These are phyloP conservation scores for Acidomyces sp. DNA, from an alignment of 495 filamentous ascomycete genomes.

Conservation along the genomic window DNA sequence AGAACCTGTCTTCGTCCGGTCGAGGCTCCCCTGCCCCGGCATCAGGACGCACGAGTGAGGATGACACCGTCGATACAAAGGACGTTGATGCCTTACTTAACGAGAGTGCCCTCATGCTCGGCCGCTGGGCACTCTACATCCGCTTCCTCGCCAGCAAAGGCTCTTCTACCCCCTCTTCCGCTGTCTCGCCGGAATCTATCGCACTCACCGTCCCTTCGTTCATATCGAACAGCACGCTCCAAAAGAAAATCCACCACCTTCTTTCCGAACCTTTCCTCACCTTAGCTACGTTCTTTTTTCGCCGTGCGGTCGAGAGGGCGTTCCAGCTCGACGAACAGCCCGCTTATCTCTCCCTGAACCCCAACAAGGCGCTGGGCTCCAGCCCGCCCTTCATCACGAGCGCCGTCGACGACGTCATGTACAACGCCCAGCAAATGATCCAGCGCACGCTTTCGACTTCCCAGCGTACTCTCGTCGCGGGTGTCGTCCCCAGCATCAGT, in stretches of 20 bases:
- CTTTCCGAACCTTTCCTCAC: slow-evolving; percentile 67
- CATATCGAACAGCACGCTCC: slow-evolving; percentile 58
- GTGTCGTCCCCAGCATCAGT: slow-evolving; percentile 65
- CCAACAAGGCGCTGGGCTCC: slow-evolving; percentile 47
- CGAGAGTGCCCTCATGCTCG: slow-evolving; percentile 82
- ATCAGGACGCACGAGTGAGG: slow-evolving; percentile 46
- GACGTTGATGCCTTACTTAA: slow-evolving; percentile 77
- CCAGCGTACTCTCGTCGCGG: slow-evolving; percentile 58
- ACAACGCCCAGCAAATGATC: slow-evolving; percentile 86
- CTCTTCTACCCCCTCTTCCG: slow-evolving; percentile 46
- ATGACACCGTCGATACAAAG: slow-evolving; percentile 90
- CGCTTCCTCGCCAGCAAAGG: slow-evolving; percentile 79
- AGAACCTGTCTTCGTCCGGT: slow-evolving; percentile 24
- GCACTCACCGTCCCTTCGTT: slow-evolving; percentile 50
- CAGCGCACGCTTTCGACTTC: slow-evolving; percentile 75
- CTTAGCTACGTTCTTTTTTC: slow-evolving; percentile 91
- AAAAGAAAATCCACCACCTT: slow-evolving; percentile 58
- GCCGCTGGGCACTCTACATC: slow-evolving; percentile 83
- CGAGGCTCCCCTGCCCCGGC: slow-evolving; percentile 55
- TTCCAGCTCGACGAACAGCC: slow-evolving; percentile 98
- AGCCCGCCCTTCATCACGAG: slow-evolving; percentile 88
- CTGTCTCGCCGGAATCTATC: slow-evolving; percentile 9
- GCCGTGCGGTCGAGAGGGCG: slow-evolving; percentile 87
- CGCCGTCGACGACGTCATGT: slow-evolving; percentile 97
- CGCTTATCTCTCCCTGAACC: slow-evolving; percentile 58